These are phyloP conservation scores for Ceratocystis destructans DNA, from an alignment of 2,329 filamentous ascomycete genomes.

Conservation along the genomic window DNA sequence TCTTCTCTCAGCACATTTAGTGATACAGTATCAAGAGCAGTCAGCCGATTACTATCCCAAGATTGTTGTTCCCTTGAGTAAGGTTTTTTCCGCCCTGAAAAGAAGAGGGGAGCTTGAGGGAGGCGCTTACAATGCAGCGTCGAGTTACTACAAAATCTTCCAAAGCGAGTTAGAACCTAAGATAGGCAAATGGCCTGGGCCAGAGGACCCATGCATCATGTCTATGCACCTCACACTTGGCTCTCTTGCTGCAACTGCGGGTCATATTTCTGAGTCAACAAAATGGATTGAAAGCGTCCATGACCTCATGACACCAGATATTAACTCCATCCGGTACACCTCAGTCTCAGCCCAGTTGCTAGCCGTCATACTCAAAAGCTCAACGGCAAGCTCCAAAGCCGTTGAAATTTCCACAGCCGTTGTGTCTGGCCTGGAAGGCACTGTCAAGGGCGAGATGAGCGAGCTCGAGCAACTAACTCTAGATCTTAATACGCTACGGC, in stretches of 20 bases:
- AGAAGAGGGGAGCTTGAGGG: conserved; percentile 15
- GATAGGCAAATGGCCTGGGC: conserved; percentile 17
- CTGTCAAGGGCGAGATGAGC: conserved; percentile 42
- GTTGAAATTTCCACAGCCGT: conserved; percentile 36
- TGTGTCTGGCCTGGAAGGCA: conserved; percentile 41
- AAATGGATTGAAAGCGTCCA: conserved; percentile 40
- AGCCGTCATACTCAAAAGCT: conserved; percentile 38
- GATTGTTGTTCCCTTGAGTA: conserved; percentile 16
- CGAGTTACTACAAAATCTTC: conserved; percentile 17
- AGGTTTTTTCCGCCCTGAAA: conserved; percentile 18
- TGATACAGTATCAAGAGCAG: conserved; percentile 17
- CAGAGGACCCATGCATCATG: conserved; percentile 24
- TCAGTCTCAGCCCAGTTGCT: conserved; percentile 42
- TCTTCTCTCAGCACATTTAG: conserved; percentile 27
- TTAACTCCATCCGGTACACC: conserved; percentile 37
- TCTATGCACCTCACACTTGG: conserved; percentile 41
- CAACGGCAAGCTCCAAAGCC: conserved; percentile 27
- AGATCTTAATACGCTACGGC: conserved; percentile 42
- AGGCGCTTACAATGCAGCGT: conserved; percentile 10
- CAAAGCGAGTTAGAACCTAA: conserved; percentile 16
- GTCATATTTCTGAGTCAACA: conserved; percentile 37
- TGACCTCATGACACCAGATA: conserved; percentile 26
- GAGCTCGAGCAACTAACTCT: conserved; percentile 49
- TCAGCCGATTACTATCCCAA: conserved; percentile 15
- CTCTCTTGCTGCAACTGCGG: conserved; percentile 34